Conservation (phyloP, 2,329 filamentous ascomycete species). For the Leptographium radiaticola region DNA sequence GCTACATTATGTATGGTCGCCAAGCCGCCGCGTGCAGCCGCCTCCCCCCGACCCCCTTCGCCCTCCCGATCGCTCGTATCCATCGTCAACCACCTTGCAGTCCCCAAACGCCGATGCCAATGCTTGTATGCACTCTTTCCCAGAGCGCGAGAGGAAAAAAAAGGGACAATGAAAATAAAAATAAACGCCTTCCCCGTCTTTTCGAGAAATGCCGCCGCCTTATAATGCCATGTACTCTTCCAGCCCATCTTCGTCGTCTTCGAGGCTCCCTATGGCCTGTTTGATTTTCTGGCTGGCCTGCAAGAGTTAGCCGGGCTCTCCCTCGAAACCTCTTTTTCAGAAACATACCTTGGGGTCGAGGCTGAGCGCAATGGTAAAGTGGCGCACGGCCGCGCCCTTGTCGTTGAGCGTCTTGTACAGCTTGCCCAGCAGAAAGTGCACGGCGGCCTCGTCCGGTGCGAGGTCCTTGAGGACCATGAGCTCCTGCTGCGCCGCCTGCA, state of each 20-base stretch:
- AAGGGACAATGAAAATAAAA: not conserved
- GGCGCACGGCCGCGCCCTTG: constrained; percentile 70
- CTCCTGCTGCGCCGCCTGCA: constrained; percentile 65
- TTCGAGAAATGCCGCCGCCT: not conserved
- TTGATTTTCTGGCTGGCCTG: constrained; percentile 91
- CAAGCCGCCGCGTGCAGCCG: not conserved
- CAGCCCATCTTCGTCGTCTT: constrained; percentile 64
- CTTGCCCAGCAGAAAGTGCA: constrained; percentile 87
- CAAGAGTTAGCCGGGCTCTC: constrained; percentile 12
- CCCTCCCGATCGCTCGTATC: not conserved
- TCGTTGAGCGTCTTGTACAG: constrained; percentile 62
- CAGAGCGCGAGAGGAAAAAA: not conserved
- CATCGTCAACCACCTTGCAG: not conserved
- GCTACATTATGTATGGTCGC: not conserved
- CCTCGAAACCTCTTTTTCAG: too few relatives aligned
- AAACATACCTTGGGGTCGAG: constrained; percentile 87
- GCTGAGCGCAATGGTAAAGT: constrained; percentile 90
- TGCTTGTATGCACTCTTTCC: not conserved
- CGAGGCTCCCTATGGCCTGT: constrained; percentile 85
- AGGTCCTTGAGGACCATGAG: constrained; percentile 80
- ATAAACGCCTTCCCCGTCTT: not conserved
- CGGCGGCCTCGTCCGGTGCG: constrained; percentile 87
- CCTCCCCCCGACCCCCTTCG: too few relatives aligned
- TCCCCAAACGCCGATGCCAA: constrained; percentile 5
- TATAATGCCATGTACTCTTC: constrained; percentile 43